Conservation (phyloP, 2,329 filamentous ascomycete genomes). For the Penicillium capsulatum region DNA sequence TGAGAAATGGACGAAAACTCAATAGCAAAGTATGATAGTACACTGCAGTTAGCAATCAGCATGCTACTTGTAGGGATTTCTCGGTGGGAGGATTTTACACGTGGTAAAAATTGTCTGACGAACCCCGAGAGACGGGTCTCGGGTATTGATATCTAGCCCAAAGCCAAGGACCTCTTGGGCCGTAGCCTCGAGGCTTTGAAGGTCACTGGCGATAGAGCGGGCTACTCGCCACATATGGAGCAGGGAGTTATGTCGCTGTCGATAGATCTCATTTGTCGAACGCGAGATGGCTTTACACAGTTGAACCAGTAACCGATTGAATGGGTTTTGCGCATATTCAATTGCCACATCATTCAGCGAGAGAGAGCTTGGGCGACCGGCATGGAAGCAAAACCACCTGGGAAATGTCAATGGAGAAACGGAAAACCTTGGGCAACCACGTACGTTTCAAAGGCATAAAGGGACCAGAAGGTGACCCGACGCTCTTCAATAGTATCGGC, state of each 20-base stretch:
- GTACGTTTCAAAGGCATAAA: slow-evolving; percentile 46
- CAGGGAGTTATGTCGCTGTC: slow-evolving; percentile 39
- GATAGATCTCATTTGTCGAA: slow-evolving; percentile 42
- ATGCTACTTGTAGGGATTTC: not conserved
- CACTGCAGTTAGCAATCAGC: slow-evolving; percentile 27
- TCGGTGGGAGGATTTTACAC: slow-evolving; percentile 24
- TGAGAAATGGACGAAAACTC: slow-evolving; percentile 45
- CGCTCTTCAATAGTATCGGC: slow-evolving; percentile 37
- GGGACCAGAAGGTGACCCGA: slow-evolving; percentile 38
- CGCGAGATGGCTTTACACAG: slow-evolving; percentile 41
- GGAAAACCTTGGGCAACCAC: slow-evolving; percentile 9
- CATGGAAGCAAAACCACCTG: slow-evolving; percentile 45
- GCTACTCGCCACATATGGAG: slow-evolving; percentile 38
- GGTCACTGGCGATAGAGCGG: slow-evolving; percentile 30
- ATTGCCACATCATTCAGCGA: slow-evolving; percentile 37
- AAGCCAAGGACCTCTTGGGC: slow-evolving; percentile 30
- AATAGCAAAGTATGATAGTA: slow-evolving; percentile 44
- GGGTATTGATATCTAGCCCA: slow-evolving; percentile 35
- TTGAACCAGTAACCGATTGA: slow-evolving; percentile 35
- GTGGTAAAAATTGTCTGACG: slow-evolving; percentile 41
- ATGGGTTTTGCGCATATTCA: slow-evolving; percentile 38
- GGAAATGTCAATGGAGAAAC: not conserved
- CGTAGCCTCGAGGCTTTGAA: slow-evolving; percentile 25
- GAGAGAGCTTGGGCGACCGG: slow-evolving; percentile 42
- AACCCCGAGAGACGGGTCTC: slow-evolving; percentile 39